Evolutionary conservation across 495 filamentous ascomycete genomes (phyloP).

Genomic region (Trichocladium antarcticum): DNA sequence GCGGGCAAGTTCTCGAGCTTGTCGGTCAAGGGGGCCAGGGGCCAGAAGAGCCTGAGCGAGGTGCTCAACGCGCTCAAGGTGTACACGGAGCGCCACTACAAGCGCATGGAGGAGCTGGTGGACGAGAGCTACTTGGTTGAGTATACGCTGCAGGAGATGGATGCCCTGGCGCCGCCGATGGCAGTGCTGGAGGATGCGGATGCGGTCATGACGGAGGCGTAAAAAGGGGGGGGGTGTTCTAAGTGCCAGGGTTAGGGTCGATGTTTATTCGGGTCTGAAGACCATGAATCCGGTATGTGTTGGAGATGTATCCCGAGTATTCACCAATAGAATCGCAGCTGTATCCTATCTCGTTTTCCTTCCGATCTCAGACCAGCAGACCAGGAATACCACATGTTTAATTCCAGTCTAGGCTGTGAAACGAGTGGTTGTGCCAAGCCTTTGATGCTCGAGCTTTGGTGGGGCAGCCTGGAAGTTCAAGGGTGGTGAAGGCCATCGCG

Average conservation of each 20-base stretch:
- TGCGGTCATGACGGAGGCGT: conserved; percentile 34
- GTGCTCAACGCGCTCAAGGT: conserved; percentile 69
- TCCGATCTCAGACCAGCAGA: too few relatives aligned
- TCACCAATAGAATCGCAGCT: too few relatives aligned
- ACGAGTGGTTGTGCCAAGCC: neutral
- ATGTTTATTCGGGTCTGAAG: neutral
- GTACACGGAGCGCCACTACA: conserved; percentile 89
- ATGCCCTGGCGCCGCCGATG: conserved; percentile 46
- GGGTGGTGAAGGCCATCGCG: neutral
- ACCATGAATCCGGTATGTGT: neutral
- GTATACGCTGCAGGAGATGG: conserved; percentile 90
- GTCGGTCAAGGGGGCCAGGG: conserved; percentile 50
- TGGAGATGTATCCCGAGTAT: too few relatives aligned
- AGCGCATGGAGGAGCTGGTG: conserved; percentile 72
- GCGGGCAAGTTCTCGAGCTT: conserved; percentile 51
- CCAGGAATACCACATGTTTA: too few relatives aligned
- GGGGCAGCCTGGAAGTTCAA: conserved; percentile 1
- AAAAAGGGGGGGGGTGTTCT: neutral
- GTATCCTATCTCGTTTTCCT: too few relatives aligned
- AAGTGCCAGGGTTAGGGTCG: neutral
- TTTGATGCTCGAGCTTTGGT: conserved; percentile 1
- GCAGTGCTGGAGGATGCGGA: conserved; percentile 29
- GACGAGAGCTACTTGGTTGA: conserved; percentile 92
- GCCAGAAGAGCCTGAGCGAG: conserved; percentile 61
- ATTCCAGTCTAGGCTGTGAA: too few relatives aligned